Evolutionary conservation across 257 asterid genomes (phyloP).

Genomic region (Ocimum tenuiflorum): DNA sequence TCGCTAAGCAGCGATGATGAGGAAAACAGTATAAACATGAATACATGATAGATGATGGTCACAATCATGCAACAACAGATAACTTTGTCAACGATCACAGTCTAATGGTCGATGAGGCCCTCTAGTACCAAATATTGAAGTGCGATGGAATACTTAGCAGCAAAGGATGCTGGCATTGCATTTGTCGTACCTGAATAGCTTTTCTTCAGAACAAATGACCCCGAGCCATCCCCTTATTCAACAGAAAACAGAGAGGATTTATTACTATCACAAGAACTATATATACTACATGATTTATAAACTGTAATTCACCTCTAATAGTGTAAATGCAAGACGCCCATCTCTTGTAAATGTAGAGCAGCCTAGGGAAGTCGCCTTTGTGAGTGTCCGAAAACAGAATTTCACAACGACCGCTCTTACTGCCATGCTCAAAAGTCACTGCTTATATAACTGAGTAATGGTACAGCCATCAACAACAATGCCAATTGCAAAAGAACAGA

Average conservation of each 20-base stretch:
- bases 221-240: constrained; percentile 45
- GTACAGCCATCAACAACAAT: not conserved
- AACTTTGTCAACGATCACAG: not conserved
- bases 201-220: constrained; percentile 53
- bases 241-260: not conserved
- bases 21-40: not conserved
- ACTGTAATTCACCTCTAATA: constrained; percentile 37
- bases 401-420: constrained; percentile 46
- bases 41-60: not conserved
- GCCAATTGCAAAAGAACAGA: too few species aligned
- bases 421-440: constrained; percentile 13
- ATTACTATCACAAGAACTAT: not conserved
- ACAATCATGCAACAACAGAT: not conserved
- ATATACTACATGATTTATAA: too few species aligned
- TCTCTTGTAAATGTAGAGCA: constrained; percentile 78
- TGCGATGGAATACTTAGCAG: constrained; percentile 75
- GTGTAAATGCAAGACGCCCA: constrained; percentile 80
- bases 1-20: not conserved
- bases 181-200: constrained; percentile 23
- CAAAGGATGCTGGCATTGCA: constrained; percentile 17
- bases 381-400: constrained; percentile 74
- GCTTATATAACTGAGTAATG: not conserved
- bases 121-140: constrained; percentile 71
- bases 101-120: constrained; percentile 28
- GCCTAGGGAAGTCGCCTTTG: constrained; percentile 66